Percentiles rank a stretch among this genome's conserved stretches.
Evolutionary conservation across 2,329 filamentous ascomycete genomes (phyloP).

Genomic region (Penicillium verrucosum): DNA sequence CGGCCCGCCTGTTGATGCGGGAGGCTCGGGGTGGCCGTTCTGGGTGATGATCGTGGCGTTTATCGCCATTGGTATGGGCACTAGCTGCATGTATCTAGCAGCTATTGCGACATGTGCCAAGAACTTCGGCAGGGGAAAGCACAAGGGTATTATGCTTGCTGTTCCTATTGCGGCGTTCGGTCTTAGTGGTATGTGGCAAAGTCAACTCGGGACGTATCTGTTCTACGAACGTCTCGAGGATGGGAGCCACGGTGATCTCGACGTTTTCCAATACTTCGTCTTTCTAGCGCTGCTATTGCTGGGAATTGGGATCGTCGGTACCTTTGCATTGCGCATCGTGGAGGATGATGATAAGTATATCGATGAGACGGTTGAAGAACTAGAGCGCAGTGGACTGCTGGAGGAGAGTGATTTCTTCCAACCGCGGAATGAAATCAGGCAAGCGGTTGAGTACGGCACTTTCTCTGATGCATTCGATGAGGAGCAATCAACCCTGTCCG

Average conservation of each 20-base stretch:
- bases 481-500: constrained; percentile 39
- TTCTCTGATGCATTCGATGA: constrained; percentile 37
- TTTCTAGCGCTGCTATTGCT: constrained; percentile 75
- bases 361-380: constrained; percentile 81
- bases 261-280: constrained; percentile 82
- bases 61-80: constrained; percentile 75
- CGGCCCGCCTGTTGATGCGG: constrained; percentile 52
- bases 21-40: constrained; percentile 65
- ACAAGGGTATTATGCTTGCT: constrained; percentile 84
- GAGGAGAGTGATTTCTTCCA: constrained; percentile 68
- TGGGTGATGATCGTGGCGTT: constrained; percentile 83
- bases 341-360: constrained; percentile 81
- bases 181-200: constrained; percentile 92
- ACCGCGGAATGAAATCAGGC: constrained; percentile 46
- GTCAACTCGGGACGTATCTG: constrained; percentile 76
- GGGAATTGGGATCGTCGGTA: constrained; percentile 68
- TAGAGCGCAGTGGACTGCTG: constrained; percentile 83
- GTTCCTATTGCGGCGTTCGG: constrained; percentile 91
- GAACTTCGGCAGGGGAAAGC: constrained; percentile 88
- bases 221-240: constrained; percentile 71
- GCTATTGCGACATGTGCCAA: constrained; percentile 96
- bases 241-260: constrained; percentile 54
- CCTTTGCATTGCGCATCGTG: constrained; percentile 71
- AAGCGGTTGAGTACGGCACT: constrained; percentile 42
- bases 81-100: constrained; percentile 82